phyloP scores from a whole-genome alignment of 1,284 basidiomycete species.

The Ustilago shanxiensis region DNA sequence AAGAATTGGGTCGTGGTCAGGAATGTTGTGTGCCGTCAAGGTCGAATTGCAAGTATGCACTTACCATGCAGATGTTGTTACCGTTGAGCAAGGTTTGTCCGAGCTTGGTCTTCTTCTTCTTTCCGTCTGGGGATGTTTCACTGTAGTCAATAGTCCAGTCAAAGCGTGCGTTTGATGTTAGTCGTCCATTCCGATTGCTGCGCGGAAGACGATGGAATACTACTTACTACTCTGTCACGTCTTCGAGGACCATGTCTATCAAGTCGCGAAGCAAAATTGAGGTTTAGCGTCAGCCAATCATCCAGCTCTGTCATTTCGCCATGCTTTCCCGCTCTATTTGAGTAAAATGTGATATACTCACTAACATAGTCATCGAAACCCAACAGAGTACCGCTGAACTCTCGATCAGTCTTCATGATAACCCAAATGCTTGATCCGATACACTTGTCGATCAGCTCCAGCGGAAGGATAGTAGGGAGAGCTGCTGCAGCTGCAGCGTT shows the following conservation, averaged over 20 bases:
- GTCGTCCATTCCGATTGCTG: background rate
- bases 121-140: constrained; percentile 84
- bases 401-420: constrained; percentile 69
- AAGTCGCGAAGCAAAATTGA: background rate
- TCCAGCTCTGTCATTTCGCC: background rate
- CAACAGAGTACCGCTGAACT: constrained; percentile 85
- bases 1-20: background rate
- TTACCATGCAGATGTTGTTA: constrained; percentile 97
- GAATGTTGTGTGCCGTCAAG: background rate
- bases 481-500: constrained; percentile 42
- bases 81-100: constrained; percentile 94
- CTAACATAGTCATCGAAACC: constrained; percentile 99
- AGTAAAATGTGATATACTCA: too few species aligned
- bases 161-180: background rate
- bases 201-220: too few species aligned
- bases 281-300: background rate
- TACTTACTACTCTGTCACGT: constrained; percentile 93
- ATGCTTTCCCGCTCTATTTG: too few species aligned
- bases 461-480: constrained; percentile 62
- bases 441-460: constrained; percentile 70
- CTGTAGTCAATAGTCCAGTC: constrained; percentile 72
- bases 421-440: constrained; percentile 70
- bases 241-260: constrained; percentile 95
- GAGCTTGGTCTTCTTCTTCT: constrained; percentile 83
- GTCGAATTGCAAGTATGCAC: constrained; percentile 3